Base-by-base conservation (phyloP, 495 filamentous ascomycete species). In the Xylaria venustula region DNA sequence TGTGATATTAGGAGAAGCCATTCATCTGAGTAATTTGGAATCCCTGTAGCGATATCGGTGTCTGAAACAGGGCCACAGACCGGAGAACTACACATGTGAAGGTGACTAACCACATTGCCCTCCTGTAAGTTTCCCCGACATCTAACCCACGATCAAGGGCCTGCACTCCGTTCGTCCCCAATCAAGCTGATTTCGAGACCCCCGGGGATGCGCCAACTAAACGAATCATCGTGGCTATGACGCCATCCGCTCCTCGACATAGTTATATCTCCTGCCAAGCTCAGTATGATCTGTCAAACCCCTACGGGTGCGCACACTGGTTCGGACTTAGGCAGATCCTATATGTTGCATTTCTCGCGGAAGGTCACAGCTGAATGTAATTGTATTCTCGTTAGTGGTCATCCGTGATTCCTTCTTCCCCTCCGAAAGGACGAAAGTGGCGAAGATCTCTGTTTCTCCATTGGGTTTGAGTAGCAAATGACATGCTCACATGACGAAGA, bases 361-460 rank as follows among this genome's bases (percentile, higher is more conserved):
- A 45, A 44, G 32, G 36, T 34, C 11, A 34, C 30, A 20, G 12
- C 32, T 28, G n/a, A 41, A 57, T 15, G 11, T 7, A 7, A 50
- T 20, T 51, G 15, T 49, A 32, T 23, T 42, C 23, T 42, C 34
- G 34, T 50, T 22, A 22, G 34, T 49, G 47, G 57, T 60, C 57
- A 60, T 52, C 37, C 28, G 37, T 36, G 19, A 23, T 28, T 30
- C 44, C 28, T 12, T 25, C 30, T 20, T 11, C 30, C 45, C 58
- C 50, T 54, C 58, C 58, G 22, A 14, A 48, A 28, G 26, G 40
- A 53, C 40, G 4, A 61, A 54, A 54, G 8, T 25, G 44, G 58
- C 41, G 58, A 61, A 54, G 58, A 61, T 61, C 58, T 54, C 41
- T 61, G 49, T 19, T 25, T 61, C 41, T 61, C 58, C 41, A 48